These are phyloP conservation scores for Amphibolis antarctica DNA, from an alignment of 106 monocot genomes.

Conservation along the genomic window DNA sequence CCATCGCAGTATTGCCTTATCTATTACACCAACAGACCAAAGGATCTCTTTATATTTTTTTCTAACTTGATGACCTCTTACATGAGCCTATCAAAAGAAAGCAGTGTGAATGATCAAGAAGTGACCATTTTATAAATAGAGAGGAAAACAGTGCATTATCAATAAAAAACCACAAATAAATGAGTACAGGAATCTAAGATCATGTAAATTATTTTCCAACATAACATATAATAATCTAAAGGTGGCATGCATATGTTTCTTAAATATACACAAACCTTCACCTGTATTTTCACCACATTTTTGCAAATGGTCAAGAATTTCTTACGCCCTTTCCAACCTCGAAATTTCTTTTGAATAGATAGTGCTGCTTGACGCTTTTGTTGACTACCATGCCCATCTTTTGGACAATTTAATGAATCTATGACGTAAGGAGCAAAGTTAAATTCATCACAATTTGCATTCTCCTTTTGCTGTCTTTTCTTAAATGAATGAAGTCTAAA, in stretches of 20 bases:
- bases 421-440: slow-evolving; percentile 42
- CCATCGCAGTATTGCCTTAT: slow-evolving; percentile 78
- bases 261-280: slow-evolving; percentile 7
- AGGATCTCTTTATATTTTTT: slow-evolving; percentile 57
- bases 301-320: slow-evolving; percentile 44
- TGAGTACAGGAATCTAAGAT: too few relatives aligned
- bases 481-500: slow-evolving; percentile 68
- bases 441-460: slow-evolving; percentile 20
- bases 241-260: too few relatives aligned
- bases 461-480: slow-evolving; percentile 25
- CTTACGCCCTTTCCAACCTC: slow-evolving; percentile 63
- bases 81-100: slow-evolving; percentile 46
- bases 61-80: slow-evolving; percentile 89
- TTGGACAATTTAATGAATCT: slow-evolving; percentile 5
- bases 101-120: not conserved
- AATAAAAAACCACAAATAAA: too few relatives aligned
- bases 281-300: slow-evolving; percentile 78
- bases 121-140: too few relatives aligned
- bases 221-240: too few relatives aligned
- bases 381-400: slow-evolving; percentile 4
- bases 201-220: too few relatives aligned
- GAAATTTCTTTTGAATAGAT: slow-evolving; percentile 62
- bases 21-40: slow-evolving; percentile 59
- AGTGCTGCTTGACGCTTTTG: slow-evolving; percentile 37
- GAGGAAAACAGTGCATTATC: too few relatives aligned